phyloP scores from a whole-genome alignment of 2,329 filamentous ascomycete genomes.

The Stachybotrys echinatus region DNA sequence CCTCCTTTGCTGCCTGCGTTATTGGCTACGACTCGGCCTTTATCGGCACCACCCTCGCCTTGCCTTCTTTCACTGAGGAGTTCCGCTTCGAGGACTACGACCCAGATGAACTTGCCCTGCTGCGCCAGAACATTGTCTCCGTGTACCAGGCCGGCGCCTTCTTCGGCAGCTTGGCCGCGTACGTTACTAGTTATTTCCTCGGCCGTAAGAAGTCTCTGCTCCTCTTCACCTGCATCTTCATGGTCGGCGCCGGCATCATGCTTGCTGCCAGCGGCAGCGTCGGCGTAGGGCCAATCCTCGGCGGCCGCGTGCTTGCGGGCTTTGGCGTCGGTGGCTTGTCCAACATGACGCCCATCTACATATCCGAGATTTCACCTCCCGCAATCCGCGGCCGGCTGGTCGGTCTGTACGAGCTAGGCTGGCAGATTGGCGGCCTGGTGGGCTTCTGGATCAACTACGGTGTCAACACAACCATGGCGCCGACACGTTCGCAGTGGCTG shows the following conservation, averaged over 20 bases:
- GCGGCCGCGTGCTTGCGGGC: constrained; percentile 57
- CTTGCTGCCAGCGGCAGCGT: constrained; percentile 56
- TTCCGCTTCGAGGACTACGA: constrained; percentile 56
- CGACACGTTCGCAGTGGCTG: constrained; percentile 52
- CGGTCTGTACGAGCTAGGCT: constrained; percentile 62
- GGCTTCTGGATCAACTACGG: constrained; percentile 52
- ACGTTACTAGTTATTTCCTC: constrained; percentile 59
- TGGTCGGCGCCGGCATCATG: constrained; percentile 68
- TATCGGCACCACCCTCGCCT: constrained; percentile 69
- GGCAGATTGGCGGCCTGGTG: constrained; percentile 58
- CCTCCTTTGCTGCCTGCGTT: constrained; percentile 51
- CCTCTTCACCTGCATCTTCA: constrained; percentile 58
- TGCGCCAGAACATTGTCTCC: constrained; percentile 73
- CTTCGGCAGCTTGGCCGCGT: constrained; percentile 70
- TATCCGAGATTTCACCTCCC: constrained; percentile 55
- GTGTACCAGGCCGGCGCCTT: constrained; percentile 81
- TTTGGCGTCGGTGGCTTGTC: constrained; percentile 58
- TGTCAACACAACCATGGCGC: constrained; percentile 43
- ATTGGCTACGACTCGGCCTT: constrained; percentile 68
- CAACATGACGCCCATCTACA: constrained; percentile 60
- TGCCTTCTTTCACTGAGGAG: constrained; percentile 64
- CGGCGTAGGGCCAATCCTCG: constrained; percentile 60
- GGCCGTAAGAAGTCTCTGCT: constrained; percentile 62
- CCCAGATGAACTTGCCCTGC: constrained; percentile 43
- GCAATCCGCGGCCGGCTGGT: constrained; percentile 60